Base-by-base conservation (phyloP, 805 yeast genomes). In the Starmerella roubikii region DNA sequence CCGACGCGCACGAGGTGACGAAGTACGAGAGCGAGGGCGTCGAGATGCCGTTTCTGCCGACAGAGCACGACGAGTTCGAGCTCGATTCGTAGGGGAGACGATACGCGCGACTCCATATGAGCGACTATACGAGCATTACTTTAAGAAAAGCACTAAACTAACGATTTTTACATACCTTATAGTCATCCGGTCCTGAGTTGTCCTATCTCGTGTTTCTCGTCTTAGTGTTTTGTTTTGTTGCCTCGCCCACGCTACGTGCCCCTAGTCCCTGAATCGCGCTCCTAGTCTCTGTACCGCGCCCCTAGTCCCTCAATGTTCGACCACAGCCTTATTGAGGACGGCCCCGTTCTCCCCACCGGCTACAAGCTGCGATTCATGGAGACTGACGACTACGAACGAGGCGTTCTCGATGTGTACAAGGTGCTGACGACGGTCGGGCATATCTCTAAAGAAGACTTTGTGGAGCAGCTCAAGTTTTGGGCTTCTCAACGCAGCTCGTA, bases 371-470 rank as follows among this genome's bases (percentile, higher is more conserved):
- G 95, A 50, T 65, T 74, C 21, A 56, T 81, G 19, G 57, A 63
- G 39, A 47, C 56, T 7, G 49, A 62, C 0, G 96, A 86, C 58
- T 76, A 67, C 55, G 57, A 61, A 26, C 69, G 71, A n/a, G 76
- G 78, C 11, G 77, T 76, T 8, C 61, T 78, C 20, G 69, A 69
- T 23, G 74, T 82, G 0, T 62, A 91, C 33, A 57, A 65, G 11
- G 80, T 71, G 3, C 66, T 88, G 46, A 91, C 97, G 10, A 72
- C 80, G 0, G 95, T 91, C 4, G 98, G 97, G 0, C 67, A 71
- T 5, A 68, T 91, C 23, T 54, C 76, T 2, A 45, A 54, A 19
- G 60, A 56, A 9, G 59, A 67, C 40, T 88, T 79, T 56, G 53
- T 53, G 2, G 60, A 59, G 4, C 67, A 74, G 24, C 56, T 79